Conservation (phyloP, 2,329 filamentous ascomycete species). For the Penicillium decumbens region DNA sequence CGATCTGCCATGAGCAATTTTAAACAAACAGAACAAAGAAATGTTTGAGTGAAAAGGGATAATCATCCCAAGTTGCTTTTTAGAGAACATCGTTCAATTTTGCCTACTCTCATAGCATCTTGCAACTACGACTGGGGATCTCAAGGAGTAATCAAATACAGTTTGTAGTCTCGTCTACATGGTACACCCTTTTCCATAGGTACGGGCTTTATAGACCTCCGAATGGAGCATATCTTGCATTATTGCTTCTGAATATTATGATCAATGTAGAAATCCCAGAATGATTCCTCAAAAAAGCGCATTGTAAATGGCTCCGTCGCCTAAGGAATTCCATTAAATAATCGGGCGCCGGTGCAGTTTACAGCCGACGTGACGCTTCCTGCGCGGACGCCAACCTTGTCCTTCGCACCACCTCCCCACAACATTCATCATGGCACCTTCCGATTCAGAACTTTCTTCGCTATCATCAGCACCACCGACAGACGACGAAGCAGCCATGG, state of each 20-base stretch:
- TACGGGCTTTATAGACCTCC: background rate
- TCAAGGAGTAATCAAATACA: background rate
- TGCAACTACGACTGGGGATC: background rate
- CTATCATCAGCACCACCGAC: slow-evolving; percentile 57
- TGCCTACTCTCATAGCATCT: background rate
- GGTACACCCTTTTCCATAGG: background rate
- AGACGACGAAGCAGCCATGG: slow-evolving; percentile 52
- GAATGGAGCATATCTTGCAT: background rate
- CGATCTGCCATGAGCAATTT: background rate
- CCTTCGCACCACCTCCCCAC: slow-evolving; percentile 28
- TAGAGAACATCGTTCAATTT: background rate
- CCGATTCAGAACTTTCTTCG: slow-evolving; percentile 55
- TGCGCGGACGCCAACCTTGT: slow-evolving; percentile 23
- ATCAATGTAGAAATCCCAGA: background rate
- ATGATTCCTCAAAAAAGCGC: background rate
- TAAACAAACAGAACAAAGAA: background rate
- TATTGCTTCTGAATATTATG: background rate
- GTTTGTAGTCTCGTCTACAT: background rate
- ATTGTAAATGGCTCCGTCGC: background rate
- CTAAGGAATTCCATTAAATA: slow-evolving; percentile 11
- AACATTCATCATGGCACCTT: slow-evolving; percentile 44
- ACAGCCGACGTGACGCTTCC: slow-evolving; percentile 20
- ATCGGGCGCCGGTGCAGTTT: slow-evolving; percentile 14
- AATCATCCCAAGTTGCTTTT: background rate
- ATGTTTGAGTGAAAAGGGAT: no score